Percentiles rank a stretch among this genome's conserved stretches.
phyloP scores from a whole-genome alignment of 2,329 filamentous ascomycete genomes.

The Myriosclerotinia duriaeana region DNA sequence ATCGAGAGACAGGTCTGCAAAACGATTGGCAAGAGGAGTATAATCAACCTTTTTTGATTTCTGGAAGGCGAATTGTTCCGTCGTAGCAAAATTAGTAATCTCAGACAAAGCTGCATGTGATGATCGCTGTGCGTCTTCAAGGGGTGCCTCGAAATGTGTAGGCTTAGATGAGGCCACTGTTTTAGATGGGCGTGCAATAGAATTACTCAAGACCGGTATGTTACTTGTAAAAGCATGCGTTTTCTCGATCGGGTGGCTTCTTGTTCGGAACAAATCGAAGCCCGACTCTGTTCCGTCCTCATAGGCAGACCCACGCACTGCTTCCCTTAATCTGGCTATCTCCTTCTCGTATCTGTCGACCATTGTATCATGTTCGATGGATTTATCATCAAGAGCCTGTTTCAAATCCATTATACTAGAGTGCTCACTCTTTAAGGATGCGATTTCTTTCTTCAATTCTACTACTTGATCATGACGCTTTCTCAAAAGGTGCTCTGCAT shows the following conservation, averaged over 20 bases:
- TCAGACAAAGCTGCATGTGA: constrained; percentile 36
- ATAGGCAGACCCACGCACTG: neutral
- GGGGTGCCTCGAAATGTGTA: constrained; percentile 25
- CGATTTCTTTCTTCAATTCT: constrained; percentile 55
- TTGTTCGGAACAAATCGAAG: constrained; percentile 14
- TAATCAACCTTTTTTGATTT: constrained; percentile 33
- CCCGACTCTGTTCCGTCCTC: constrained; percentile 4
- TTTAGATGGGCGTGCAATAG: constrained; percentile 31
- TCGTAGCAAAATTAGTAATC: constrained; percentile 33
- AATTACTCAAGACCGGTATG: constrained; percentile 30
- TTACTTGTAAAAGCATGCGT: constrained; percentile 28
- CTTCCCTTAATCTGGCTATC: constrained; percentile 27
- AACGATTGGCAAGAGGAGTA: constrained; percentile 31
- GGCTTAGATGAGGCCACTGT: constrained; percentile 24
- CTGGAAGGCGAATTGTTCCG: constrained; percentile 30
- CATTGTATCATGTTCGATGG: constrained; percentile 29
- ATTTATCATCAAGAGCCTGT: constrained; percentile 28
- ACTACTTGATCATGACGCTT: constrained; percentile 58
- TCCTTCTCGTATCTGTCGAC: constrained; percentile 30
- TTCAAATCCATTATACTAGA: constrained; percentile 28
- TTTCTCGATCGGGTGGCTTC: constrained; percentile 18
- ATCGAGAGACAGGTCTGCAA: constrained; percentile 30
- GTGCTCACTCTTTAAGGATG: constrained; percentile 44
- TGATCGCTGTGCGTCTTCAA: constrained; percentile 23
- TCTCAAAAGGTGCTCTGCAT: constrained; percentile 55